Conservation (phyloP, 2,329 filamentous ascomycete species). For the Sphaerulina musiva region DNA sequence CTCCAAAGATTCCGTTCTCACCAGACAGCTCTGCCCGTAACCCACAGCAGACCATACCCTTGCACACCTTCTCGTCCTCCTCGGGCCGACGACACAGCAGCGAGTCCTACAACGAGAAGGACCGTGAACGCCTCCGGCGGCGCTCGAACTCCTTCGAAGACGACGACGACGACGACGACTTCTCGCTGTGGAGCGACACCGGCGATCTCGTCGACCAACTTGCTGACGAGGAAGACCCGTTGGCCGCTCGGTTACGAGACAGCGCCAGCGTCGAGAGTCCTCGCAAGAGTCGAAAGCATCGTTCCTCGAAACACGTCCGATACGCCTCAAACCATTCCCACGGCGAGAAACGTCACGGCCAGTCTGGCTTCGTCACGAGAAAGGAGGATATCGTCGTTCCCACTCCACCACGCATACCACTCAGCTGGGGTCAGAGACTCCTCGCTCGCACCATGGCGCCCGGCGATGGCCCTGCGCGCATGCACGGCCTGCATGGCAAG, state of each 20-base stretch:
- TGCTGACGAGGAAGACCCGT: conserved; percentile 72
- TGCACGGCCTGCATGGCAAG: conserved; percentile 92
- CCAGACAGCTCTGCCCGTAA: conserved; percentile 2
- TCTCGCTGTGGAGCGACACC: conserved; percentile 86
- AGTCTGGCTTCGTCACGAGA: conserved; percentile 39
- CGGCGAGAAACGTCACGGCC: conserved; percentile 33
- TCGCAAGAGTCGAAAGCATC: conserved; percentile 13
- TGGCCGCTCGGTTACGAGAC: conserved; percentile 62
- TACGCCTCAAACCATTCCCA: conserved; percentile 47
- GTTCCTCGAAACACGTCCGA: conserved; percentile 56
- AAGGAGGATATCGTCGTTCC: conserved; percentile 78
- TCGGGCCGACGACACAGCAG: conserved; percentile 36
- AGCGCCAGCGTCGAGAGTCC: conserved; percentile 54
- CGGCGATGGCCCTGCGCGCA: conserved; percentile 61
- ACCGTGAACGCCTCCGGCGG: conserved; percentile 44
- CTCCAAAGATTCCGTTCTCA: conserved; percentile 4
- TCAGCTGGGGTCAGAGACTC: conserved; percentile 61
- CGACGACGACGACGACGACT: conserved; percentile 42
- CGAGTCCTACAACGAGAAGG: conserved; percentile 32
- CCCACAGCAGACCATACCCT: conserved; percentile 55
- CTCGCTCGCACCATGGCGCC: conserved; percentile 80
- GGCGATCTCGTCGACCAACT: conserved; percentile 91
- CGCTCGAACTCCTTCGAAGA: conserved; percentile 23
- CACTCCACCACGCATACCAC: conserved; percentile 54
- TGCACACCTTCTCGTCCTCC: conserved; percentile 61